A percentile compares a stretch with the other conserved stretches of the same genome.
Evolutionary conservation across 1,284 basidiomycete species (phyloP).

Genomic region (Trichosporon faecale): DNA sequence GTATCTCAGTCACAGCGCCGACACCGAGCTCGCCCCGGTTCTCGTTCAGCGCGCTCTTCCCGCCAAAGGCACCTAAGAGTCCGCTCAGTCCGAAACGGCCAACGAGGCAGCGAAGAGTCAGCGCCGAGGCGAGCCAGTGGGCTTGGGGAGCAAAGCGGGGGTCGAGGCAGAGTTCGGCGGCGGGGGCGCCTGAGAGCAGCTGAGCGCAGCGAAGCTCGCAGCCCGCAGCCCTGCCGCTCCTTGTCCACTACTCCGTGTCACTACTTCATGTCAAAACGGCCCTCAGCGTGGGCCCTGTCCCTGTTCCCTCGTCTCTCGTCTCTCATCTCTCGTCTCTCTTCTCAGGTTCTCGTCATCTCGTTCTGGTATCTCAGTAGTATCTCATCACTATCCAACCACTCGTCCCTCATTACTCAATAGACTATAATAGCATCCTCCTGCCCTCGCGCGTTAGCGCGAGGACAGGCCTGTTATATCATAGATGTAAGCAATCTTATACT

Average conservation of each 20-base stretch:
- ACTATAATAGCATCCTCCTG: not conserved
- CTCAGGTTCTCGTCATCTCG: too few relatives aligned
- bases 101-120: not conserved
- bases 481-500: slow-evolving; percentile 8
- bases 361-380: not conserved
- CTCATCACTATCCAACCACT: not conserved
- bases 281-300: too few relatives aligned
- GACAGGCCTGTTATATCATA: not conserved
- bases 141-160: not conserved
- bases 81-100: not conserved
- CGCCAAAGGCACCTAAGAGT: not conserved
- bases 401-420: not conserved
- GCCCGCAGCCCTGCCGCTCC: too few relatives aligned
- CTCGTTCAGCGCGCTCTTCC: slow-evolving; percentile 1
- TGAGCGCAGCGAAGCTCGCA: too few relatives aligned
- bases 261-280: too few relatives aligned
- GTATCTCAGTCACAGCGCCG: not conserved
- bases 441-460: too few relatives aligned
- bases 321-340: too few relatives aligned
- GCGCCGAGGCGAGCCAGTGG: slow-evolving; percentile 4
- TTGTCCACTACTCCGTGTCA: too few relatives aligned
- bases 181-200: too few relatives aligned
- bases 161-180: not conserved
- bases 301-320: too few relatives aligned
- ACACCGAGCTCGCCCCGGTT: not conserved